These are phyloP conservation scores for Platanus orientalis DNA, from an alignment of 164 flowering plant species.

Conservation along the genomic window DNA sequence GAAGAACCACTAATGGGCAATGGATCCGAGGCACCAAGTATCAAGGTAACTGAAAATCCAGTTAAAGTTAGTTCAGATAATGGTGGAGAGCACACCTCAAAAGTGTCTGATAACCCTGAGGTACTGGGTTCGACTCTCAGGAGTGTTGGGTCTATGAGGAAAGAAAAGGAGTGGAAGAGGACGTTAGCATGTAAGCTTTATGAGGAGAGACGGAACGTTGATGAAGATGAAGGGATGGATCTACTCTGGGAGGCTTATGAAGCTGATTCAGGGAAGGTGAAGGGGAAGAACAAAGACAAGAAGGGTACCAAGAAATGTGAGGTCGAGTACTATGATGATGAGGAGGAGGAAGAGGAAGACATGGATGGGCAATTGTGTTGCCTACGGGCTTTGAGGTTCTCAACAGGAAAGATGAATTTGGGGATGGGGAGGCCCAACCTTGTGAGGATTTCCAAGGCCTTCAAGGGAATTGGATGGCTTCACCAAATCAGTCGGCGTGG, in stretches of 20 bases:
- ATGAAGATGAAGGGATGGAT: conserved; percentile 76
- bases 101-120: conserved; percentile 6
- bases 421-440: conserved; percentile 69
- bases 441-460: conserved; percentile 57
- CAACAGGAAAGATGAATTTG: conserved; percentile 80
- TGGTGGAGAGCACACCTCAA: conserved; percentile 6
- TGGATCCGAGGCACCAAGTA: conserved; percentile 26
- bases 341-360: conserved; percentile 33
- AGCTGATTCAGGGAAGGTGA: conserved; percentile 24
- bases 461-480: conserved; percentile 81
- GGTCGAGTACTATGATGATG: conserved; percentile 18
- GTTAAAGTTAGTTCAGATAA: neutral
- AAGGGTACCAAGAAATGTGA: conserved; percentile 11
- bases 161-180: conserved; percentile 83
- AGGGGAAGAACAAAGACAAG: conserved; percentile 13
- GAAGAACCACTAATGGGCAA: conserved; percentile 5
- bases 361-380: conserved; percentile 61
- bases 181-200: conserved; percentile 90
- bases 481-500: conserved; percentile 38
- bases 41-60: conserved; percentile 8
- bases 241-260: conserved; percentile 85
- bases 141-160: conserved; percentile 64
- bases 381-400: conserved; percentile 73
- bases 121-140: conserved; percentile 19
- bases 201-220: conserved; percentile 65